Evolutionary conservation across 83 land plant species (phyloP).

Genomic region (Isoetes engelmannii): DNA sequence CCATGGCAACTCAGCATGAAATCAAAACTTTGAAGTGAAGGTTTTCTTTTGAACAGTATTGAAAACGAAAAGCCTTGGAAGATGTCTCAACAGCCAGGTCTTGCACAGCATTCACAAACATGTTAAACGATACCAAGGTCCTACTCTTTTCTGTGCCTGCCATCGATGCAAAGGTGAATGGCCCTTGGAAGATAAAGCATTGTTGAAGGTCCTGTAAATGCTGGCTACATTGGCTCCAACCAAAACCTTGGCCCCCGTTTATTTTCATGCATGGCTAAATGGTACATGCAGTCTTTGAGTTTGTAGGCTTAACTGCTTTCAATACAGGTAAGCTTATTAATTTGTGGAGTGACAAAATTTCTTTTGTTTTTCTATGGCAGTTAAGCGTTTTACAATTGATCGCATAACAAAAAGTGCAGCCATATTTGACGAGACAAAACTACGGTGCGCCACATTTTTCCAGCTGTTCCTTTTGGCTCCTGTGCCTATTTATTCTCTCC

Average conservation of each 20-base stretch:
- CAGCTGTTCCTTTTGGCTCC: no score
- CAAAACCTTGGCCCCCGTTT: neutral
- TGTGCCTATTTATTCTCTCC: neutral
- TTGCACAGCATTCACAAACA: no score
- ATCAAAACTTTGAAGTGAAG: no score
- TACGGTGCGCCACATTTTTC: constrained; percentile 48
- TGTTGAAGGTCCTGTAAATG: neutral
- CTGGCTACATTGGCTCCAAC: neutral
- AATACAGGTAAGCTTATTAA: neutral
- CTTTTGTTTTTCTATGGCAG: constrained; percentile 31
- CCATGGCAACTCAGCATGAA: no score
- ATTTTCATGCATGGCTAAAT: neutral
- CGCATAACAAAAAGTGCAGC: constrained; percentile 95
- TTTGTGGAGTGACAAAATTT: neutral
- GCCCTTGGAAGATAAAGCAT: neutral
- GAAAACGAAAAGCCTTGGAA: no score
- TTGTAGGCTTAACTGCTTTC: neutral
- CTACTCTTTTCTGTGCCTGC: no score
- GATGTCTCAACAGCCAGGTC: no score
- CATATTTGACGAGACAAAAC: constrained; percentile 73
- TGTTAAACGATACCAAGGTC: no score
- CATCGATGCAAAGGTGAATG: no score
- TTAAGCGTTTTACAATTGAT: constrained; percentile 73
- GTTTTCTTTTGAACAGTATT: no score
- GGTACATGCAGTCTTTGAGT: neutral